These are phyloP conservation scores for Apiotrichum mycotoxinovorans DNA, from an alignment of 1,284 basidiomycete genomes.

Conservation along the genomic window DNA sequence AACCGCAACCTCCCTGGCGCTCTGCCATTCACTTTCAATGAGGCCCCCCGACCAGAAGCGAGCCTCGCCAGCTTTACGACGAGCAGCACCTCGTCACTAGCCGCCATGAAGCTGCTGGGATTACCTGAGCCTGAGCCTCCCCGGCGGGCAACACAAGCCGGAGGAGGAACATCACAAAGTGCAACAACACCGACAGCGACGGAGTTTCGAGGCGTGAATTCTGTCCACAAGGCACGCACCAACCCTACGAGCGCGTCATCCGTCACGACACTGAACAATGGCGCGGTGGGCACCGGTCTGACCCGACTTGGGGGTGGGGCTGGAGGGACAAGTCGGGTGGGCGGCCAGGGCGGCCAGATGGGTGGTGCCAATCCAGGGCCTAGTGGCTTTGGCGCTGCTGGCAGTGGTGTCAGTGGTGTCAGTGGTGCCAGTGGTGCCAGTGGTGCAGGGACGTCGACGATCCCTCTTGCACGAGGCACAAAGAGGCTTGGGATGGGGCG, in stretches of 20 bases:
- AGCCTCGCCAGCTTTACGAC: conserved; percentile 32
- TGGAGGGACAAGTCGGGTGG: too few species aligned
- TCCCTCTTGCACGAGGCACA: conserved; percentile 30
- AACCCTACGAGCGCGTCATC: not conserved
- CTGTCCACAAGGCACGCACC: too few species aligned
- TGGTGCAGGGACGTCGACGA: not conserved
- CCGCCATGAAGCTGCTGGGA: conserved; percentile 30
- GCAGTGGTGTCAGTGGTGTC: too few species aligned
- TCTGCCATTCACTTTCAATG: conserved; percentile 42
- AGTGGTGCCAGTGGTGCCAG: too few species aligned
- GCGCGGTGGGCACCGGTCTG: not conserved
- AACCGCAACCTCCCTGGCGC: conserved; percentile 36
- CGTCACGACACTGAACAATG: not conserved
- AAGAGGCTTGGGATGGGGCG: conserved; percentile 49
- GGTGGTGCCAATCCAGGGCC: not conserved
- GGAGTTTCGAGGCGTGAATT: too few species aligned
- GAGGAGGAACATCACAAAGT: too few species aligned
- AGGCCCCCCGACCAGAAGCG: conserved; percentile 16
- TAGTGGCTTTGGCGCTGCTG: too few species aligned
- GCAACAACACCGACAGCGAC: not conserved
- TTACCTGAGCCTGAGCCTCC: not conserved
- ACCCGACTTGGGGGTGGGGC: not conserved
- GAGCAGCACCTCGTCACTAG: conserved; percentile 26
- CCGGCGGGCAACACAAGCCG: too few species aligned
- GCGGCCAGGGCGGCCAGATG: not conserved